phyloP scores from a whole-genome alignment of 805 yeast species.

The Candida golubevii region DNA sequence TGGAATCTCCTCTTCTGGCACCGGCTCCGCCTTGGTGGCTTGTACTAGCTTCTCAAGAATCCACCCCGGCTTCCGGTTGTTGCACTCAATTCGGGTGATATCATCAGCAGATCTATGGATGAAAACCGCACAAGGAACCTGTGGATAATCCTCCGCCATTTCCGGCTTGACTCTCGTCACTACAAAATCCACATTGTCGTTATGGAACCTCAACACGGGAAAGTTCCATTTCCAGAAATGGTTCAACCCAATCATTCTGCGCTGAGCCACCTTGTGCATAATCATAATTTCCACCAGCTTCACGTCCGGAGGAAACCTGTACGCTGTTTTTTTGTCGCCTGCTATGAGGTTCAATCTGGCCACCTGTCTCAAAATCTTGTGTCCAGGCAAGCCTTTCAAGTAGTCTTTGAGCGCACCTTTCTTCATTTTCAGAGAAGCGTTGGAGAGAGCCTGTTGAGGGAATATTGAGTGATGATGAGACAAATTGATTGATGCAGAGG shows the following conservation, averaged over 20 bases:
- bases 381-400: conserved; percentile 13
- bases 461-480: no score
- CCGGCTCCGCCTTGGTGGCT: conserved; percentile 47
- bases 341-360: conserved; percentile 49
- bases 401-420: conserved; percentile 3
- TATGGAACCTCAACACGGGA: conserved; percentile 78
- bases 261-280: conserved; percentile 34
- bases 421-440: not conserved
- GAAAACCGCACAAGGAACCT: conserved; percentile 12
- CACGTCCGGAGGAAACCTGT: conserved; percentile 20
- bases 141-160: conserved; percentile 9
- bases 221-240: conserved; percentile 71
- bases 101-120: conserved; percentile 11
- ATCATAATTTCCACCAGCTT: conserved; percentile 49
- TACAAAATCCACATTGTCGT: conserved; percentile 62
- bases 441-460: not conserved
- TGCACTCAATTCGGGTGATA: conserved; percentile 46
- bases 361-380: conserved; percentile 40
- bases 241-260: conserved; percentile 64
- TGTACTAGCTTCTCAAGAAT: conserved; percentile 56
- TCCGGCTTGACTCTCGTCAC: conserved; percentile 46
- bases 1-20: conserved; percentile 46
- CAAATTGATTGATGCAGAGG: no score
- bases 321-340: conserved; percentile 42
- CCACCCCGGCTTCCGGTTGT: conserved; percentile 41